Evolutionary conservation across 2,329 filamentous ascomycete species (phyloP).

Genomic region (Microcera coccophila): DNA sequence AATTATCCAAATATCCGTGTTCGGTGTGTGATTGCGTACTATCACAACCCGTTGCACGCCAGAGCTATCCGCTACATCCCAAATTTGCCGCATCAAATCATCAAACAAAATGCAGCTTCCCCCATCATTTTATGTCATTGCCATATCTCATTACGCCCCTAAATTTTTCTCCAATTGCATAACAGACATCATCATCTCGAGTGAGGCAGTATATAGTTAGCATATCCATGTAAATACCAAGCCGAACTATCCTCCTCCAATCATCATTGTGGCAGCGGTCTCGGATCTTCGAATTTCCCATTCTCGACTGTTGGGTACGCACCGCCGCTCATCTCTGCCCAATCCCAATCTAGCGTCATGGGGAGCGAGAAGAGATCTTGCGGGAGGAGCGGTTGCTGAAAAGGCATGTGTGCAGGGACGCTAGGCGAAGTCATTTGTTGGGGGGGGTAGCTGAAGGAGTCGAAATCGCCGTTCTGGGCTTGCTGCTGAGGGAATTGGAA

Average conservation of each 20-base stretch:
- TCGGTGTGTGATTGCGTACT: not conserved
- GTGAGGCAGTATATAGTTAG: constrained; percentile 2
- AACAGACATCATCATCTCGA: constrained; percentile 5
- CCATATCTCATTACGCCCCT: constrained; percentile 23
- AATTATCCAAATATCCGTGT: too few species aligned
- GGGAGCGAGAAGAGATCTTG: constrained; percentile 94
- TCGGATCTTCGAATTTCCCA: constrained; percentile 44
- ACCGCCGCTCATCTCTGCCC: constrained; percentile 65
- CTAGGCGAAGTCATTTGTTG: constrained; percentile 41
- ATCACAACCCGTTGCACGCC: too few species aligned
- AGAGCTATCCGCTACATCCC: too few species aligned
- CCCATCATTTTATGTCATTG: too few species aligned
- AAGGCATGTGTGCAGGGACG: constrained; percentile 35
- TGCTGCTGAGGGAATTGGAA: constrained; percentile 36
- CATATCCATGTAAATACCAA: not conserved
- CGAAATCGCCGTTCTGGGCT: constrained; percentile 39
- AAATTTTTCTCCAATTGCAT: too few species aligned
- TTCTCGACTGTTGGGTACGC: constrained; percentile 62
- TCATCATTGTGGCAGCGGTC: constrained; percentile 7
- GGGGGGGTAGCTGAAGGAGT: constrained; percentile 44
- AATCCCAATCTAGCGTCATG: constrained; percentile 91
- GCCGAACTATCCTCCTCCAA: not conserved
- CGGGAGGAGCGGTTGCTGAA: constrained; percentile 84
- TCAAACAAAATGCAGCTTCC: too few species aligned
- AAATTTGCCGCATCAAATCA: too few species aligned